Evolutionary conservation across 352 stramenopile genomes (phyloP), one percentile per base, ranked within the genome.

Genomic region (Phytophthora quininea): DNA sequence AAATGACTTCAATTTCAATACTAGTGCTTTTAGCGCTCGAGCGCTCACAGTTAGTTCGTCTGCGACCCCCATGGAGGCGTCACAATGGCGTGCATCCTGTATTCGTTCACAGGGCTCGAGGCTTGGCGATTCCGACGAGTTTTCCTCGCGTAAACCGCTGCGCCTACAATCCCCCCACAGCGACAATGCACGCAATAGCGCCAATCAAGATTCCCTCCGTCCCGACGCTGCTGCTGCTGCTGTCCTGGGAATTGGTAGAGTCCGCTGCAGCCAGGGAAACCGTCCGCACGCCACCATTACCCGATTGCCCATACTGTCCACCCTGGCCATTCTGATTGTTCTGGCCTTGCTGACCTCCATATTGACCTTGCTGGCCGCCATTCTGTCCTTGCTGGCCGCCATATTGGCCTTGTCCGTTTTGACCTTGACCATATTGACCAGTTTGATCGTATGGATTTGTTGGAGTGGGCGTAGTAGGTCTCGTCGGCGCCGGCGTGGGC

Each of bases 111-210:
- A 32, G 54, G 60, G 47, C 65, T 73, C 1, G 6, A 19, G 5
- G 7, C 31, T 40, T 55, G 47, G n/a, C 43, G 33, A 32, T 58
- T 14, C 8, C 27, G 67, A 50, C 48, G 62, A n/a, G 15, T 57
- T 49, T 71, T 71, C 35, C 47, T 38, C 19, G 56, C 67, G 47
- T 74, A 74, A 33, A 68, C 29, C 3, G 62, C 67, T 35, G 58
- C 66, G 9, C 62, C 67, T 5, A 29, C 51, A 38, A 74, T 60
- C 12, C 29, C 67, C 47, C 62, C 27, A 71, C 56, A 11, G 62
- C 62, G 29, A 46, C 62, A 12, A 74, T 37, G 53, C 50, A 65
- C 31, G 51, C 67, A 14, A 71, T 49, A 45, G 61, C 58, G 40
- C 48, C 62, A 53, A 74, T 61, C 67, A 54, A 62, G 32, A 47